phyloP scores from a whole-genome alignment of 805 yeast species.

The Cyberlindnera bimundalis region DNA sequence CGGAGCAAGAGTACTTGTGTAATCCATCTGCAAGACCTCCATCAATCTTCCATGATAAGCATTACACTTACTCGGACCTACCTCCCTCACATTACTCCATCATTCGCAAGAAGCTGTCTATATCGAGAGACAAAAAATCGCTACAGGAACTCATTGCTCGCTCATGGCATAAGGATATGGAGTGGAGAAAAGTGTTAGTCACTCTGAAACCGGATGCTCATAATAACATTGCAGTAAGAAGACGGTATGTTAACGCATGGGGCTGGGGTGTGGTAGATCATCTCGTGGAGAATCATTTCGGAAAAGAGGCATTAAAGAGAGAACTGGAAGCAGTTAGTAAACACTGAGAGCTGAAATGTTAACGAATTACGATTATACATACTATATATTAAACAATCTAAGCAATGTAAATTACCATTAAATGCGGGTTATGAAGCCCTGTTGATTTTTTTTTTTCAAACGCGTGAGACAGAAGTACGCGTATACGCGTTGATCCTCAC shows the following conservation, averaged over 20 bases:
- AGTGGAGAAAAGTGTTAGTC: constrained; percentile 91
- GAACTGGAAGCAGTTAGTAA: constrained; percentile 5
- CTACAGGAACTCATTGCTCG: constrained; percentile 75
- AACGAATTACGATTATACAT: too few relatives aligned
- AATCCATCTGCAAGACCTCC: constrained; percentile 64
- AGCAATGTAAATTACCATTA: background rate
- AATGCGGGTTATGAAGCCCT: background rate
- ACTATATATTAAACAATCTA: too few relatives aligned
- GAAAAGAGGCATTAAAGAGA: constrained; percentile 11
- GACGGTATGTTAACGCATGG: constrained; percentile 87
- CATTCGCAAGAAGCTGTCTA: background rate
- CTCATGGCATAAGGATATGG: constrained; percentile 77
- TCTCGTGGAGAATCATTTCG: constrained; percentile 53
- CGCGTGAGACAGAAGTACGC: too few relatives aligned
- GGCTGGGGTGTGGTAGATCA: constrained; percentile 95
- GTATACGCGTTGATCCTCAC: too few relatives aligned
- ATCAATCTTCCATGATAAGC: constrained; percentile 77
- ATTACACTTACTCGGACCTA: constrained; percentile 61
- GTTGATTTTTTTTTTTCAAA: too few relatives aligned
- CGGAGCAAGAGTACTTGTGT: constrained; percentile 60
- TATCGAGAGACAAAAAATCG: constrained; percentile 13
- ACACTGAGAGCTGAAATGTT: too few relatives aligned
- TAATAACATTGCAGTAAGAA: constrained; percentile 83
- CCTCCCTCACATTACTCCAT: constrained; percentile 48
- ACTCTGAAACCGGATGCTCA: constrained; percentile 90